phyloP scores from a whole-genome alignment of 2,329 filamentous ascomycete species.

The Aureobasidium uvarum region DNA sequence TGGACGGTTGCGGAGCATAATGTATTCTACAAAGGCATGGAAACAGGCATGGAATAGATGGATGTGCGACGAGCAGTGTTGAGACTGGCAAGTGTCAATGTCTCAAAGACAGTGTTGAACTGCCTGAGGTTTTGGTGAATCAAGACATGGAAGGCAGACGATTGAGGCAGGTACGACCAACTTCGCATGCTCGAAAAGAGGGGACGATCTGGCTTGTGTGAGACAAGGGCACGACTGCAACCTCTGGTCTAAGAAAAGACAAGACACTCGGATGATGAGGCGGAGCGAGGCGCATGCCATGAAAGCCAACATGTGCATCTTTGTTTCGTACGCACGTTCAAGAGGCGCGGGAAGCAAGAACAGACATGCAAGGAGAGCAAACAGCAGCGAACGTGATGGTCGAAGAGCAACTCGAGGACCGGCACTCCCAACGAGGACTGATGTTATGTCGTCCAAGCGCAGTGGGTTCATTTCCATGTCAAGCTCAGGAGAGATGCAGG shows the following conservation, averaged over 20 bases:
- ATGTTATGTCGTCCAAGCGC: background rate
- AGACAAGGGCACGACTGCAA: background rate
- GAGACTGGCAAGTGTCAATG: slow-evolving; percentile 19
- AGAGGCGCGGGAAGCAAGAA: background rate
- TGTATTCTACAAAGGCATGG: background rate
- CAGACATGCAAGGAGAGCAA: slow-evolving; percentile 2
- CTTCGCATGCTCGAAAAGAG: background rate
- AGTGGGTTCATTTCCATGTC: background rate
- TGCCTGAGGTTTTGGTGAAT: background rate
- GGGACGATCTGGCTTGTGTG: background rate
- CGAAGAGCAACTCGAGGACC: background rate
- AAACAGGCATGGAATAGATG: slow-evolving; percentile 7
- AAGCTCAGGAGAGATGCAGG: background rate
- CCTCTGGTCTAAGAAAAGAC: slow-evolving; percentile 12
- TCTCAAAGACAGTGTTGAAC: slow-evolving; percentile 2
- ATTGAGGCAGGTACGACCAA: slow-evolving; percentile 15
- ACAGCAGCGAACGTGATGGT: background rate
- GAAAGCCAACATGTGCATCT: slow-evolving; percentile 1
- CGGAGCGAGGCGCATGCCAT: slow-evolving; percentile 15
- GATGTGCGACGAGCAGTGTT: slow-evolving; percentile 10
- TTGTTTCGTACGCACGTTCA: background rate
- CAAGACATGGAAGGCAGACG: background rate
- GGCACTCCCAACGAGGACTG: background rate
- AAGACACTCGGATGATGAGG: background rate
- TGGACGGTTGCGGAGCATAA: slow-evolving; percentile 36